Evolutionary conservation across 306 rosid species (phyloP), one percentile per base, ranked within the genome.

Genomic region (Psophocarpus tetragonolobus): DNA sequence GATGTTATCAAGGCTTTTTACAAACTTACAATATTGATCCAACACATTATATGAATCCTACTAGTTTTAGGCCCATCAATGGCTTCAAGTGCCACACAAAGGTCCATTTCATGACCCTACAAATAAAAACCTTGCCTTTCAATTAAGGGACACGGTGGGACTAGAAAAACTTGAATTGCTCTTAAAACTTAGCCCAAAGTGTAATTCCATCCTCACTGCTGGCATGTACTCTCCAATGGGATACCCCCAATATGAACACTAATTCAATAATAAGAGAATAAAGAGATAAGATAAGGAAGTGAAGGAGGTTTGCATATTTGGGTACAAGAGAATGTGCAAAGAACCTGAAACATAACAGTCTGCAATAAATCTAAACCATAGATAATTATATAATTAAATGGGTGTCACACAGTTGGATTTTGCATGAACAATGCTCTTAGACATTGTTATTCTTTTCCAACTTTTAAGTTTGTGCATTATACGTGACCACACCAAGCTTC

Each of bases 401-500:
- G 77, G 77, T 68, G 60, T 62, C 63, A 64, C 56, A 76, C 79
- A 50, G 32, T 76, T 82, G 79, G 82, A 71, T 77, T 63, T 50
- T 75, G 74, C 74, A 70, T 76, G 48, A 51, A 71, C 51, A 71
- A 63, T 71, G 70, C 13, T 63, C 76, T 50, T 53, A 65, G 79
- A 64, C 79, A 54, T 20, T 9, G 3, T 20, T 48, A 60, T 71
- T 44, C 9, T 20, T 71, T 29, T 41, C 10, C n/a, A 17, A 27
- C 74, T 35, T 77, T 65, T 36, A 36, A 61, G 53, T 51, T 51
- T 35, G 32, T 45, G 72, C 56, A 47, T 39, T 14, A 64, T n/a
- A 88, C 88, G 92, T 90, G 96, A 92, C 88, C 48, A 29, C 41
- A 35, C 39, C 67, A 76, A 51, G 76, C 68, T 83, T 78, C 91